Percentiles rank a stretch among this genome's conserved stretches.
phyloP scores from a whole-genome alignment of 768 basidiomycete species.

The Tubosaeta sp. region DNA sequence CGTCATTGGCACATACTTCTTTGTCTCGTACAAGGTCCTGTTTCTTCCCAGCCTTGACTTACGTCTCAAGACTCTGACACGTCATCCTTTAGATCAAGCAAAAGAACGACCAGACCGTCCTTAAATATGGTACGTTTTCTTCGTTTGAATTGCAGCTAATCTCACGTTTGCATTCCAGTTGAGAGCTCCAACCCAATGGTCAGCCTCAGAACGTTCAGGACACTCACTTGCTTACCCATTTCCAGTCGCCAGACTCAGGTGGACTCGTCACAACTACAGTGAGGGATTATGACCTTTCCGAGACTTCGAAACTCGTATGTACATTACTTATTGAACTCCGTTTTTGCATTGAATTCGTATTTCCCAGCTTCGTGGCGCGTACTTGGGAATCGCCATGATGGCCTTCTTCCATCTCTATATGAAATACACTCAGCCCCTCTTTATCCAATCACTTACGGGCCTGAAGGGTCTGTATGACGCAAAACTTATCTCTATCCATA shows the following conservation, averaged over 20 bases:
- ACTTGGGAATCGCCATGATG: slow-evolving; percentile 83
- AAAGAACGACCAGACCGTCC: slow-evolving; percentile 93
- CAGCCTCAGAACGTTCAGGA: slow-evolving; percentile 10
- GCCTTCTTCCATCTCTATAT: slow-evolving; percentile 90
- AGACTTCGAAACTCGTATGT: slow-evolving; percentile 77
- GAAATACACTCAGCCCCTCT: slow-evolving; percentile 93
- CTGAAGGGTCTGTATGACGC: slow-evolving; percentile 86
- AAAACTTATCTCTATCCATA: slow-evolving; percentile 76
- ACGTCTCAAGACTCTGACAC: slow-evolving; percentile 11
- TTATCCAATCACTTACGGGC: slow-evolving; percentile 95
- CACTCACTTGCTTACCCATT: background rate
- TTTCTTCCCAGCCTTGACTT: background rate
- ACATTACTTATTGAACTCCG: slow-evolving; percentile 21
- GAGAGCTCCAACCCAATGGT: slow-evolving; percentile 78
- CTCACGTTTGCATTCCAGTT: slow-evolving; percentile 41
- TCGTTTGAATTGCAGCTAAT: background rate
- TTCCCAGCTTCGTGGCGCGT: slow-evolving; percentile 57
- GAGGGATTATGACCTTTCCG: slow-evolving; percentile 87
- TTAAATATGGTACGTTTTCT: slow-evolving; percentile 79
- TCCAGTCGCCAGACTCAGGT: slow-evolving; percentile 59
- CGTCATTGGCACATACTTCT: slow-evolving; percentile 77
- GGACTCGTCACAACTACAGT: slow-evolving; percentile 87
- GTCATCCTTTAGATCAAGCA: slow-evolving; percentile 64
- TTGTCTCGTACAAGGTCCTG: slow-evolving; percentile 61
- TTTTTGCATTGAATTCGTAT: background rate